These are phyloP conservation scores for Xylogone sp. DNA, from an alignment of 2,329 filamentous ascomycete species.

Conservation along the genomic window DNA sequence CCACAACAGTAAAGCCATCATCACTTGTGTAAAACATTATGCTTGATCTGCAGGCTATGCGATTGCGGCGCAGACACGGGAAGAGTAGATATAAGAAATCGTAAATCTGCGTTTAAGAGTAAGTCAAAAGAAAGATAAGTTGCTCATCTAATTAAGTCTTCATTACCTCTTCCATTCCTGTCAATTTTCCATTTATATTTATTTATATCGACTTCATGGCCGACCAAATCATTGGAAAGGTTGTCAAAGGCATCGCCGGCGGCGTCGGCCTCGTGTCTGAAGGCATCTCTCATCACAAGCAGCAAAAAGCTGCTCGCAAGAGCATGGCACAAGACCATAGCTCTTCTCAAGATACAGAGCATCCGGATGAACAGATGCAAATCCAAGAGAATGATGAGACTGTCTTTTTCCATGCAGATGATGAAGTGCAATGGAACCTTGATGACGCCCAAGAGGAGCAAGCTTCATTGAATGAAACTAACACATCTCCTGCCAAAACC, in stretches of 20 bases:
- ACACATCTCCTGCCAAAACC: background rate
- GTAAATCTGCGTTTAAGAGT: background rate
- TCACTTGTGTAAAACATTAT: background rate
- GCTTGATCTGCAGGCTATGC: background rate
- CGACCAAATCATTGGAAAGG: background rate
- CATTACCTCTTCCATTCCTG: background rate
- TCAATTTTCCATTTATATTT: background rate
- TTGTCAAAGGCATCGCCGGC: slow-evolving; percentile 7
- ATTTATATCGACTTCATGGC: background rate
- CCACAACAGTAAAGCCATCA: no score
- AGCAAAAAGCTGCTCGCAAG: slow-evolving; percentile 3
- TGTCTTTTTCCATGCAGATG: background rate
- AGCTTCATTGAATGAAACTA: background rate
- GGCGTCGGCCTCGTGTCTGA: slow-evolving; percentile 10
- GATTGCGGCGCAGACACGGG: background rate
- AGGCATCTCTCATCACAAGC: slow-evolving; percentile 2
- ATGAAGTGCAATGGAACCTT: slow-evolving; percentile 3
- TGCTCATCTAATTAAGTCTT: background rate
- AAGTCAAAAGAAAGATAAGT: background rate
- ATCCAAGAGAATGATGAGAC: background rate
- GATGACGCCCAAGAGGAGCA: slow-evolving; percentile 1
- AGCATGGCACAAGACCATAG: background rate
- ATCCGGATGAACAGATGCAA: background rate
- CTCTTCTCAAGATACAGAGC: background rate
- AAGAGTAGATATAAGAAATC: background rate